Evolutionary conservation across 2,329 filamentous ascomycete species (phyloP), one percentile per base, ranked within the genome.

Genomic region (Zymoseptoria ardabiliae): DNA sequence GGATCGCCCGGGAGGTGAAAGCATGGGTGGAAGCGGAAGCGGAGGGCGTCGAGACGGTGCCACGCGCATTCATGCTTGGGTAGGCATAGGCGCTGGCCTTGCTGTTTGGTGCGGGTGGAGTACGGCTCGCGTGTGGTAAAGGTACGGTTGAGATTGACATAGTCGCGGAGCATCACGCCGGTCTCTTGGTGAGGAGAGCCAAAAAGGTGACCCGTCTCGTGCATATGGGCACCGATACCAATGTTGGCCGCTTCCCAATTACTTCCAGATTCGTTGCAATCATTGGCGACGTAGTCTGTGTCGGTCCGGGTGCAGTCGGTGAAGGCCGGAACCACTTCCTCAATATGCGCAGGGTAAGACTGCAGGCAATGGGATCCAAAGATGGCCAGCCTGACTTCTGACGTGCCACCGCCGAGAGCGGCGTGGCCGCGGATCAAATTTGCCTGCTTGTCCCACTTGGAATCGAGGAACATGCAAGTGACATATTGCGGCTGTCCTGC

Each of bases 201-300:
- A 66, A 97, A 89, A 21, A 96, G 75, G 75, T 96, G 93, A 3
- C 93, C 93, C 0, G 88, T 88, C 74, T 97, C 91, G 73, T 96
- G 93, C 53, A 97, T 75, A 73, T 97, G 93, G 9, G 91, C 92
- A 7, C 93, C 93, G 64, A 97, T 95, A 28, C 92, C 92, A 61
- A 96, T 88, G 67, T 93, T 96, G 23, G 90, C 91, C n/a, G 91
- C 86, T 73, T 97, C 93, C 93, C 93, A 97, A 53, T 86, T 94
- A 71, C 90, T 96, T 22, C 92, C 92, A 6, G 87, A 87, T 65
- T 96, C 90, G 66, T 89, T 88, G 72, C 86, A 90, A 71, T 96
- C 90, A 68, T 97, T 96, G 17, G 89, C 88, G 45, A 96, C 85
- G 67, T 83, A 83, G 48, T 85, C 82, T 9, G 86, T 89, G 71